These are phyloP conservation scores for Bolboschoenus planiculmis DNA, from an alignment of 176 grass and related monocot genomes.

Conservation along the genomic window DNA sequence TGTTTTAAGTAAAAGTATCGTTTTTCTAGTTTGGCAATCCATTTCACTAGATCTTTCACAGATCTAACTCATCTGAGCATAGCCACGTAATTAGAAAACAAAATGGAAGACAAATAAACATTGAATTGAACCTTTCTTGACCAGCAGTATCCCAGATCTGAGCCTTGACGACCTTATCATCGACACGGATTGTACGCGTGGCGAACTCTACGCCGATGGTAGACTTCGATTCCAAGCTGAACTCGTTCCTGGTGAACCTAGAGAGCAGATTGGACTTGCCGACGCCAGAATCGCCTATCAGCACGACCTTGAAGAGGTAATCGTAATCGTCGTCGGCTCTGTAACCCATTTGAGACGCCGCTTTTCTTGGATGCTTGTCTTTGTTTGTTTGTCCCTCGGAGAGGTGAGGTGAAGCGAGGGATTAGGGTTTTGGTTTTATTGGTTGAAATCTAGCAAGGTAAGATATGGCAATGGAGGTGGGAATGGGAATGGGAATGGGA, in stretches of 20 bases:
- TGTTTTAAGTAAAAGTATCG: neutral
- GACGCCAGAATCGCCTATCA: constrained; percentile 22
- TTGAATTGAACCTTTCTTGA: constrained; percentile 10
- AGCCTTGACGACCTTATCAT: constrained; percentile 28
- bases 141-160: constrained; percentile 31
- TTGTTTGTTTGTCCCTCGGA: neutral
- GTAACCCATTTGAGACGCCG: constrained; percentile 5
- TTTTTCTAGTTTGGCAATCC: constrained; percentile 2
- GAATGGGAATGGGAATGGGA: neutral
- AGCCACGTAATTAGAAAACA: neutral
- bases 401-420: neutral
- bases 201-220: constrained; percentile 26
- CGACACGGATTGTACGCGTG: constrained; percentile 19
- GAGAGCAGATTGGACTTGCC: constrained; percentile 23
- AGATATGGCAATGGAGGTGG: neutral
- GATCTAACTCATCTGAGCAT: constrained; percentile 9
- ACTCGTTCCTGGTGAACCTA: constrained; percentile 19
- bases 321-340: constrained; percentile 25
- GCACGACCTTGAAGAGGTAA: constrained; percentile 27
- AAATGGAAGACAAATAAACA: neutral
- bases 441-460: neutral
- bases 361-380: neutral
- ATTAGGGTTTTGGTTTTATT: neutral
- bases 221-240: constrained; percentile 20
- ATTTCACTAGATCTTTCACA: neutral